Percentiles rank a stretch among this genome's conserved stretches.
These are phyloP conservation scores for Curvularia spicifera DNA, from an alignment of 2,329 filamentous ascomycete species.

Conservation along the genomic window DNA sequence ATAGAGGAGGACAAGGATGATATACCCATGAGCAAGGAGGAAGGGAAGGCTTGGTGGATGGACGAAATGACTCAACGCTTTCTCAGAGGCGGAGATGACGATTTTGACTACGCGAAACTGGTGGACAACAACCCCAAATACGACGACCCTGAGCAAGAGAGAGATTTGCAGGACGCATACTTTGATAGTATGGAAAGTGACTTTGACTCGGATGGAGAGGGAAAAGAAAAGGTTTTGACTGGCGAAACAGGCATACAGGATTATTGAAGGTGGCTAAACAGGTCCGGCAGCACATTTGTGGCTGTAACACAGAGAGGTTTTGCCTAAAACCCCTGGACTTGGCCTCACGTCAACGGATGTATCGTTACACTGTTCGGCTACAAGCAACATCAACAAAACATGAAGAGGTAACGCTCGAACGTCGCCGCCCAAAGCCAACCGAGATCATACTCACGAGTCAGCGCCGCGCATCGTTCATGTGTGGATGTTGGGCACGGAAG, in stretches of 20 bases:
- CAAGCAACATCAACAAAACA: neutral
- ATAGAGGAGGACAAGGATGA: conserved; percentile 65
- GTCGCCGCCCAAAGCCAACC: conserved; percentile 58
- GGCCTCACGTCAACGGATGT: neutral
- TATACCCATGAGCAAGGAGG: conserved; percentile 65
- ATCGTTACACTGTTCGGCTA: neutral
- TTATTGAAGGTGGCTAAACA: conserved; percentile 45
- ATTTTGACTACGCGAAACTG: conserved; percentile 72
- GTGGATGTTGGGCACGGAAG: conserved; percentile 66
- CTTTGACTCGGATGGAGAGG: conserved; percentile 62
- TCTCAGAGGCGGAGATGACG: conserved; percentile 73
- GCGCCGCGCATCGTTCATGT: conserved; percentile 57
- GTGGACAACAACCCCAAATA: conserved; percentile 77
- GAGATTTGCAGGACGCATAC: conserved; percentile 74
- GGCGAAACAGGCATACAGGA: conserved; percentile 60
- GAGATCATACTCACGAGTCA: neutral
- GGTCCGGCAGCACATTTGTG: neutral
- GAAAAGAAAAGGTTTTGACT: conserved; percentile 45
- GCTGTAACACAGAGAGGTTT: neutral
- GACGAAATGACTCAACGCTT: conserved; percentile 77
- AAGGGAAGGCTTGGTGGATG: conserved; percentile 72
- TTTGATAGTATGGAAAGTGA: conserved; percentile 79
- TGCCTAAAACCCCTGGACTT: neutral
- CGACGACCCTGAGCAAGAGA: conserved; percentile 68
- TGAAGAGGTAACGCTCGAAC: conserved; percentile 64